These are phyloP conservation scores for Russula sp. DNA, from an alignment of 768 basidiomycete species.

Conservation along the genomic window DNA sequence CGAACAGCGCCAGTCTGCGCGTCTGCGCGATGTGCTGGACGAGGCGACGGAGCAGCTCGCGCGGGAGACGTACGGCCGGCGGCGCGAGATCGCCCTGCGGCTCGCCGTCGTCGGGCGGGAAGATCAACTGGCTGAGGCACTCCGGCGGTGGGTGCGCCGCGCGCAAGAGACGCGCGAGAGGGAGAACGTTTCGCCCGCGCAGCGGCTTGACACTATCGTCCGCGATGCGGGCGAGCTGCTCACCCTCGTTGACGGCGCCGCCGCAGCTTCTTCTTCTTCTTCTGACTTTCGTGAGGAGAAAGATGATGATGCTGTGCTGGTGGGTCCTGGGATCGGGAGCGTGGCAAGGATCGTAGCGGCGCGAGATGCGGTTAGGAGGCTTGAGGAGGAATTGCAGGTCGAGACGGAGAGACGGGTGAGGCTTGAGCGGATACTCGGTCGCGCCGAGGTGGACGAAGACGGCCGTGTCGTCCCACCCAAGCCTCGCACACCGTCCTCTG, in stretches of 20 bases:
- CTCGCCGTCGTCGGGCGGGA: constrained; percentile 59
- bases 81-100: constrained; percentile 61
- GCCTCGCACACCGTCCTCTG: not conserved
- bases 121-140: constrained; percentile 45
- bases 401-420: constrained; percentile 47
- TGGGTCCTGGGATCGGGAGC: constrained; percentile 34
- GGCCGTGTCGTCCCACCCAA: constrained; percentile 1
- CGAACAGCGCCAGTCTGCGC: constrained; percentile 38
- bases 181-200: not conserved
- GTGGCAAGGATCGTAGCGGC: constrained; percentile 46
- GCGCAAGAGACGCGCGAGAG: constrained; percentile 37
- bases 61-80: constrained; percentile 63
- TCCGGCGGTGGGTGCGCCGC: constrained; percentile 50
- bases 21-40: constrained; percentile 55
- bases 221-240: constrained; percentile 20
- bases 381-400: constrained; percentile 50
- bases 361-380: constrained; percentile 40
- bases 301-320: constrained; percentile 24
- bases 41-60: constrained; percentile 64
- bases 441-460: constrained; percentile 6
- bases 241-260: constrained; percentile 27
- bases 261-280: not conserved
- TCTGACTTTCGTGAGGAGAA: constrained; percentile 20
- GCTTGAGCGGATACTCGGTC: constrained; percentile 32
- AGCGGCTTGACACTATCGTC: constrained; percentile 11